Conservation (phyloP, 1,284 basidiomycete genomes). For the Amylostereum areolatum region DNA sequence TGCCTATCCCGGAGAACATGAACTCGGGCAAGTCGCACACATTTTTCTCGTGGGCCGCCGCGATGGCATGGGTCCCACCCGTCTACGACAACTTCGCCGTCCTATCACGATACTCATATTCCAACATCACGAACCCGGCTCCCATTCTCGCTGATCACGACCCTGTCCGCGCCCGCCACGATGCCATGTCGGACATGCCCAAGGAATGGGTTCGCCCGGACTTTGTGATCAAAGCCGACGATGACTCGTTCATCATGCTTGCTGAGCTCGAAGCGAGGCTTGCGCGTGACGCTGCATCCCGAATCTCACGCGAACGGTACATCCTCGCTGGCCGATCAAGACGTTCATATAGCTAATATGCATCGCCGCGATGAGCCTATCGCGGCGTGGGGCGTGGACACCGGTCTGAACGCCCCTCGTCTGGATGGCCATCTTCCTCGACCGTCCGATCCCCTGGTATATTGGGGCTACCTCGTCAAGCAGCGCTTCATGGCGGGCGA, state of each 20-base stretch:
- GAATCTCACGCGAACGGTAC: constrained; percentile 5
- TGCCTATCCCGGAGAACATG: constrained; percentile 89
- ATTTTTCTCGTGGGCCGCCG: constrained; percentile 86
- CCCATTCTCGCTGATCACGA: constrained; percentile 64
- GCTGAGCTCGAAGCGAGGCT: constrained; percentile 87
- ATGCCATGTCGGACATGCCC: constrained; percentile 36
- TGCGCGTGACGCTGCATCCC: constrained; percentile 68
- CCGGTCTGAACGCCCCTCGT: too few species aligned
- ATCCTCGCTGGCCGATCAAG: not conserved
- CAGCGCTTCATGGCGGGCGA: constrained; percentile 97
- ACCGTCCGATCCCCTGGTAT: constrained; percentile 64
- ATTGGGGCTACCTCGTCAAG: constrained; percentile 95
- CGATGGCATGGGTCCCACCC: constrained; percentile 89
- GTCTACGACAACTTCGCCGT: constrained; percentile 29
- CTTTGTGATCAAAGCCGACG: constrained; percentile 89
- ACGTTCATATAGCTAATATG: too few species aligned
- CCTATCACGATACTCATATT: constrained; percentile 47
- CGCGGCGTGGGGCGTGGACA: not conserved
- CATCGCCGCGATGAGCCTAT: too few species aligned
- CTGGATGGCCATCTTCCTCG: too few species aligned
- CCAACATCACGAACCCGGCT: constrained; percentile 44
- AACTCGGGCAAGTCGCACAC: constrained; percentile 83
- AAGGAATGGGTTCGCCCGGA: constrained; percentile 76
- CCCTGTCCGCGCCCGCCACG: constrained; percentile 47
- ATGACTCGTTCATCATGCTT: constrained; percentile 92